Conservation (phyloP, 2,329 filamentous ascomycete genomes). For the Trichoderma harzianum region DNA sequence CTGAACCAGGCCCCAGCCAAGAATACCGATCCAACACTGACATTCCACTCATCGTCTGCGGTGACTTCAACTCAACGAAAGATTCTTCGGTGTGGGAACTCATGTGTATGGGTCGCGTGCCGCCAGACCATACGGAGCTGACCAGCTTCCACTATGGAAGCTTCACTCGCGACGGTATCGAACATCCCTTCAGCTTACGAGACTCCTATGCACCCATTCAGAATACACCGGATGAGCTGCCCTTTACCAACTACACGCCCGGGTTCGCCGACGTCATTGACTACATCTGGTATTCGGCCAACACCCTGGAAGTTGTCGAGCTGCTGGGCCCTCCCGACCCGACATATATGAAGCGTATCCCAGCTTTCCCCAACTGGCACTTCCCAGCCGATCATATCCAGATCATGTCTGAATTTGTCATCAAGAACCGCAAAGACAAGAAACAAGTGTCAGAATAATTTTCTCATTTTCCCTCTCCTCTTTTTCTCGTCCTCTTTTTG, state of each 20-base stretch:
- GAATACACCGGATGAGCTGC: conserved; percentile 77
- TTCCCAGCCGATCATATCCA: conserved; percentile 92
- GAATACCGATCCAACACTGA: conserved; percentile 83
- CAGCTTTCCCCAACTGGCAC: conserved; percentile 90
- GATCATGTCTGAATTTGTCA: conserved; percentile 82
- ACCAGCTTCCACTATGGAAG: conserved; percentile 82
- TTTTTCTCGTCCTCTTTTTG: conserved; percentile 1
- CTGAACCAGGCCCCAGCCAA: conserved; percentile 73
- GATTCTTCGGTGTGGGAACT: conserved; percentile 91
- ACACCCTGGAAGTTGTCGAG: conserved; percentile 77
- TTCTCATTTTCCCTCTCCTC: background rate
- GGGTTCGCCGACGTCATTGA: conserved; percentile 91
- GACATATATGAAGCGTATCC: conserved; percentile 79
- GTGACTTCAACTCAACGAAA: conserved; percentile 90
- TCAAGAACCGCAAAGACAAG: conserved; percentile 83
- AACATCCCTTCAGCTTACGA: conserved; percentile 89
- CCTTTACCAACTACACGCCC: conserved; percentile 95
- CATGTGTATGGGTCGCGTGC: conserved; percentile 74
- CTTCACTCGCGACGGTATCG: conserved; percentile 87
- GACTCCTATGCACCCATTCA: conserved; percentile 83
- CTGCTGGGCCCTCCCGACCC: conserved; percentile 83
- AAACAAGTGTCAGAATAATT: conserved; percentile 59
- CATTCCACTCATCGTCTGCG: conserved; percentile 87
- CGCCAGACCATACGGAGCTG: conserved; percentile 76
- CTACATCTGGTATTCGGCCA: conserved; percentile 97